A percentile compares a stretch with the other conserved stretches of the same genome.
Conservation (phyloP, 2,329 filamentous ascomycete genomes). For the Aspergillus sp. region DNA sequence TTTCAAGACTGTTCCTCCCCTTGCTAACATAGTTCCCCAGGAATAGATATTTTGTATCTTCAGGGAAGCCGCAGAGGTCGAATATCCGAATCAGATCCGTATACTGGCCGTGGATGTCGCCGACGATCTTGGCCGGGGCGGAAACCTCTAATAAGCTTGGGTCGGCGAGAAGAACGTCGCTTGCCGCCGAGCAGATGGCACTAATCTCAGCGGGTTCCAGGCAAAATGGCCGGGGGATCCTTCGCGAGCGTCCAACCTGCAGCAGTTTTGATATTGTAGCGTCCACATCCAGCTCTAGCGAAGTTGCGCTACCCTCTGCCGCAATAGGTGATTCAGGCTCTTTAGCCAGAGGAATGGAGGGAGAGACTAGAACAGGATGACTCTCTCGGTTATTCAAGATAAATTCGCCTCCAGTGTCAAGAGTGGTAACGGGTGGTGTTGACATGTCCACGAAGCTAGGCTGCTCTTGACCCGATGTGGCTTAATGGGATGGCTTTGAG, state of each 20-base stretch:
- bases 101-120: conserved; percentile 99
- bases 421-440: too few relatives aligned
- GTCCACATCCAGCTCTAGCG: neutral
- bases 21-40: conserved; percentile 98
- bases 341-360: too few relatives aligned
- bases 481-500: too few relatives aligned
- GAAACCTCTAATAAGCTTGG: neutral
- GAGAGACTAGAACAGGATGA: too few relatives aligned
- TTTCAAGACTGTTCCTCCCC: conserved; percentile 98
- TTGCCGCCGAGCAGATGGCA: neutral
- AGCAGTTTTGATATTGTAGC: neutral
- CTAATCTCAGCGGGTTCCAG: neutral
- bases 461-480: too few relatives aligned
- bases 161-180: neutral
- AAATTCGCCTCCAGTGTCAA: too few relatives aligned
- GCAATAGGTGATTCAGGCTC: too few relatives aligned
- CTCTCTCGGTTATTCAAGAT: too few relatives aligned
- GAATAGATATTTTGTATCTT: conserved; percentile 99
- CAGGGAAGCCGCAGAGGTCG: conserved; percentile 97
- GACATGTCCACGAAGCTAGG: too few relatives aligned
- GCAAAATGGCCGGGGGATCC: neutral
- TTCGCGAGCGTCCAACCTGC: neutral
- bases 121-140: conserved; percentile 74
- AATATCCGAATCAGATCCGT: conserved; percentile 96
- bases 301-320: too few relatives aligned